These are phyloP conservation scores for Pseudomonodictys pantanalensis DNA, from an alignment of 495 filamentous ascomycete species.

Conservation along the genomic window DNA sequence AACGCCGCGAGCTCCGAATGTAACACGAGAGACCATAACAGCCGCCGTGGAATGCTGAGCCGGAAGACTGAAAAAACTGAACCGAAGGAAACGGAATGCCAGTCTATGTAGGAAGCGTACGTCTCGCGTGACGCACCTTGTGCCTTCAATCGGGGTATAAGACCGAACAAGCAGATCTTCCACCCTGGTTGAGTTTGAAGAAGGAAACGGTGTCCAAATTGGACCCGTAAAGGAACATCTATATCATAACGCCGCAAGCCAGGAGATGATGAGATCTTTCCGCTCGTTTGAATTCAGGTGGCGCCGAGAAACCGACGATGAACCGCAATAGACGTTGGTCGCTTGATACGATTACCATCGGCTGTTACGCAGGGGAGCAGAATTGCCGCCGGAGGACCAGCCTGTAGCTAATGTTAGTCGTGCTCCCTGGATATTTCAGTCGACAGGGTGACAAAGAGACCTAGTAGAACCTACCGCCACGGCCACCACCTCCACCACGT, in stretches of 20 bases:
- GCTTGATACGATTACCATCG: slow-evolving; percentile 37
- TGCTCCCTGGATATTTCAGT: not conserved
- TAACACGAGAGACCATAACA: too few relatives aligned
- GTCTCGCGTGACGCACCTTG: too few relatives aligned
- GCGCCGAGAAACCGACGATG: not conserved
- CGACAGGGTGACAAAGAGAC: not conserved
- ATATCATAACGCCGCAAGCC: slow-evolving; percentile 27
- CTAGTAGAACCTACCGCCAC: slow-evolving; percentile 47
- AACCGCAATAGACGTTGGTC: not conserved
- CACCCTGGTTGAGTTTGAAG: not conserved
- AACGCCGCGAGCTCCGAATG: too few relatives aligned
- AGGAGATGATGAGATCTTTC: not conserved
- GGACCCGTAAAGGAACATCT: slow-evolving; percentile 9
- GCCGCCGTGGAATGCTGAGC: too few relatives aligned
- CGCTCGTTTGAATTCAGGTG: not conserved
- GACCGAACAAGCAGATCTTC: not conserved
- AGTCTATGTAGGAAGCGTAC: too few relatives aligned
- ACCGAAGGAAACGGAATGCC: too few relatives aligned
- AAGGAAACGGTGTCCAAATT: not conserved
- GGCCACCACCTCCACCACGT: slow-evolving; percentile 56
- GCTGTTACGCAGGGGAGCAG: slow-evolving; percentile 39
- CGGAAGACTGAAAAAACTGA: too few relatives aligned
- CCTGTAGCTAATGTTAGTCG: slow-evolving; percentile 16
- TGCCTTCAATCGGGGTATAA: too few relatives aligned
- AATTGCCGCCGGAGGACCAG: slow-evolving; percentile 40